A percentile compares a stretch with the other conserved stretches of the same genome.
phyloP scores from a whole-genome alignment of 1,139 yeast genomes.

The Sugiyamaella pinicola region DNA sequence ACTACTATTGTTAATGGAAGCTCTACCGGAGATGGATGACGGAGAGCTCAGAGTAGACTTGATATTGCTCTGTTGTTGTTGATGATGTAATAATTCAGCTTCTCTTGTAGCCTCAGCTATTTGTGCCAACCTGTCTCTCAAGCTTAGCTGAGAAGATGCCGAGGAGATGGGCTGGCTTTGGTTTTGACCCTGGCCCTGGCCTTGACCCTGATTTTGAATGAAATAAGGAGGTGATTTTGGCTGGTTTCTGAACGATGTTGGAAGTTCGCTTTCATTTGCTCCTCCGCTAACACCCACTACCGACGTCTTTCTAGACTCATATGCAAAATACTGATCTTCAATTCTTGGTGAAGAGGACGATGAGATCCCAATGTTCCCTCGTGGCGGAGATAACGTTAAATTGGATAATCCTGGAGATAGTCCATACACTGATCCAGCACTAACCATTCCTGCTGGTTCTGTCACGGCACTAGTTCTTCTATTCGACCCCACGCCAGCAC shows the following conservation, averaged over 20 bases:
- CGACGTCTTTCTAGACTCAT: constrained; percentile 3
- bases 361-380: not conserved
- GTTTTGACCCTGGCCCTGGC: not conserved
- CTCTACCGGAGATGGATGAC: constrained; percentile 21
- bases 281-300: constrained; percentile 4
- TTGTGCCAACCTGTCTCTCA: constrained; percentile 56
- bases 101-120: constrained; percentile 82
- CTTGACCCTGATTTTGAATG: constrained; percentile 1
- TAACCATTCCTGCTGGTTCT: constrained; percentile 14
- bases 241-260: constrained; percentile 16
- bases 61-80: constrained; percentile 16
- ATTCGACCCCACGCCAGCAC: constrained; percentile 2
- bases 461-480: constrained; percentile 19
- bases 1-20: constrained; percentile 14
- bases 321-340: constrained; percentile 19
- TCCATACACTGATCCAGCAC: constrained; percentile 13
- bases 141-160: constrained; percentile 2
- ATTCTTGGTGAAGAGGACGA: constrained; percentile 15
- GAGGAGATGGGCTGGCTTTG: not conserved
- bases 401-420: constrained; percentile 12
- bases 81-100: constrained; percentile 52
- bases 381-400: constrained; percentile 13
- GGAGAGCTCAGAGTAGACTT: constrained; percentile 26
- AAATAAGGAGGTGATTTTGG: constrained; percentile 18
- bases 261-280: constrained; percentile 5